Conservation (phyloP, 2,329 filamentous ascomycete genomes). For the Aspergillus sclerotialis region DNA sequence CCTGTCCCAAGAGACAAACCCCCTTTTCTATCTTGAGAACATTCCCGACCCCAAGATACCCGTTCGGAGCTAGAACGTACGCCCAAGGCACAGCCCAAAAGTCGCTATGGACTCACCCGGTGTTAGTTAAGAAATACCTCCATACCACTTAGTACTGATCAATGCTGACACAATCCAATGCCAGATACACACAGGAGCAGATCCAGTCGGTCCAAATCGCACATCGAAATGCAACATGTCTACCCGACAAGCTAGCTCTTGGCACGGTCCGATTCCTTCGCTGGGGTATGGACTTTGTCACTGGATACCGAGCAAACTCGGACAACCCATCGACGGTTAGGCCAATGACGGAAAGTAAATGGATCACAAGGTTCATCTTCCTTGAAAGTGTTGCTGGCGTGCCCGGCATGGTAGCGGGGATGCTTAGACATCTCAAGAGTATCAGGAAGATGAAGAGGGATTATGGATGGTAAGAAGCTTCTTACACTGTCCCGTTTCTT, state of each 20-base stretch:
- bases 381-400: slow-evolving; percentile 88
- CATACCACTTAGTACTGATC: background rate
- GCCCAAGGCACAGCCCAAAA: too few species aligned
- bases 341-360: slow-evolving; percentile 70
- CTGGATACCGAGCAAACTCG: slow-evolving; percentile 62
- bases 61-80: too few species aligned
- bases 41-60: background rate
- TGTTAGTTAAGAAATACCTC: slow-evolving; percentile 23
- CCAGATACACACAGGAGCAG: slow-evolving; percentile 63
- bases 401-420: slow-evolving; percentile 89
- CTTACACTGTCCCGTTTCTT: too few species aligned
- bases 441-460: slow-evolving; percentile 76
- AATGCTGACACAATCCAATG: background rate
- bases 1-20: too few species aligned
- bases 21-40: too few species aligned
- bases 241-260: slow-evolving; percentile 70
- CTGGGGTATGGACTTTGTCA: slow-evolving; percentile 72
- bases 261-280: slow-evolving; percentile 65
- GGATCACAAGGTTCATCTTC: slow-evolving; percentile 81
- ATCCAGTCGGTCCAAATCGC: slow-evolving; percentile 66
- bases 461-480: slow-evolving; percentile 70
- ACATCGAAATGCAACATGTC: slow-evolving; percentile 63
- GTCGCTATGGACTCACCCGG: slow-evolving; percentile 61
- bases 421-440: slow-evolving; percentile 78
- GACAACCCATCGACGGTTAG: slow-evolving; percentile 44